These are phyloP conservation scores for Parathielavia hyrcaniae DNA, from an alignment of 495 filamentous ascomycete species.

Conservation along the genomic window DNA sequence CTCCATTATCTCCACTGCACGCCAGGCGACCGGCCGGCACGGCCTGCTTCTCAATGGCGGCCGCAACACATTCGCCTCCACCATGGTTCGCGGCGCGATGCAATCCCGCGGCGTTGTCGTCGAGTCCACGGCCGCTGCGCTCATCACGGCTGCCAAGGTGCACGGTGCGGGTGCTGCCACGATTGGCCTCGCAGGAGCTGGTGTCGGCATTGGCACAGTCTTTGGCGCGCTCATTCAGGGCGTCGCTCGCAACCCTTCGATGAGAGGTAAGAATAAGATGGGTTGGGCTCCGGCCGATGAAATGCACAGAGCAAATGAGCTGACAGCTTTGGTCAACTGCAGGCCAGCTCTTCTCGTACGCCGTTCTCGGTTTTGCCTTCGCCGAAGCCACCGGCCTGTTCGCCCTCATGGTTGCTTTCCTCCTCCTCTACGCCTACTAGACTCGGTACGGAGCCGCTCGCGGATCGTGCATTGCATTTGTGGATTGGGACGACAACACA, in stretches of 20 bases:
- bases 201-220: constrained; percentile 38
- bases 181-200: constrained; percentile 38
- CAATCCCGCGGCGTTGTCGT: constrained; percentile 31
- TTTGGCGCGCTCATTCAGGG: constrained; percentile 38
- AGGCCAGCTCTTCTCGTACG: constrained; percentile 38
- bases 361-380: constrained; percentile 38
- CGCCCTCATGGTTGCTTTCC: constrained; percentile 41
- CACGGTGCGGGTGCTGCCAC: constrained; percentile 38
- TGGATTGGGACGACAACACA: not conserved
- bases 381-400: constrained; percentile 40
- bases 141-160: constrained; percentile 34
- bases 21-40: constrained; percentile 20
- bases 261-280: constrained; percentile 27
- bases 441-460: not conserved
- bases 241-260: constrained; percentile 38
- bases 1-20: constrained; percentile 23
- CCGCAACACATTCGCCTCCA: constrained; percentile 20
- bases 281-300: not conserved
- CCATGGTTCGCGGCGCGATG: constrained; percentile 25
- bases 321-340: constrained; percentile 12
- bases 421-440: constrained; percentile 39
- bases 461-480: not conserved
- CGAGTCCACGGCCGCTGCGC: constrained; percentile 34
- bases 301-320: not conserved
- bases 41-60: constrained; percentile 24